Evolutionary conservation across 2,329 filamentous ascomycete species (phyloP).

Genomic region (Fusarium musae): DNA sequence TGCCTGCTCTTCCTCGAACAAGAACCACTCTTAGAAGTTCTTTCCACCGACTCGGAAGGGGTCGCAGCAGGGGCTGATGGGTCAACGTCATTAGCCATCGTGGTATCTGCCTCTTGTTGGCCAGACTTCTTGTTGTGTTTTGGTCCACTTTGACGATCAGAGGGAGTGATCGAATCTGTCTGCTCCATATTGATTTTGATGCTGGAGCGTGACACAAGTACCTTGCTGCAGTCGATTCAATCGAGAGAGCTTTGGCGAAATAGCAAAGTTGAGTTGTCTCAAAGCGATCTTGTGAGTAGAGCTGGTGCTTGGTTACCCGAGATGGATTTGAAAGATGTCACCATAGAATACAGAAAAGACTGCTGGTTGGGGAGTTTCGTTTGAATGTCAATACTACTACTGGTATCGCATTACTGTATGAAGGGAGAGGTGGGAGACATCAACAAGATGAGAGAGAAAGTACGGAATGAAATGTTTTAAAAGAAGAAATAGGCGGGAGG

Average conservation of each 20-base stretch:
- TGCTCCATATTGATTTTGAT: conserved; percentile 30
- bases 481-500: neutral
- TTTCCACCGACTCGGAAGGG: conserved; percentile 19
- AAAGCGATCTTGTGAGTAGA: neutral
- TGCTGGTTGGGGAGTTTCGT: neutral
- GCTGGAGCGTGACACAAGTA: neutral
- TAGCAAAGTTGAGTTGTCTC: neutral
- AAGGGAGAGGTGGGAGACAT: neutral
- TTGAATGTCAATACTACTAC: neutral
- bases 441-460: neutral
- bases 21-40: conserved; percentile 5
- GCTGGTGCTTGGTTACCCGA: neutral
- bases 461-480: neutral
- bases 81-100: conserved; percentile 20
- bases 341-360: neutral
- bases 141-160: conserved; percentile 33
- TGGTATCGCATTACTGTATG: neutral
- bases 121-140: conserved; percentile 28
- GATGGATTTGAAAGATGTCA: neutral
- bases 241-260: neutral
- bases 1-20: conserved; percentile 28
- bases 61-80: conserved; percentile 7
- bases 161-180: conserved; percentile 24
- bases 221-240: neutral
- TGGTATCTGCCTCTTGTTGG: conserved; percentile 24